Base-by-base conservation (phyloP, 2,329 filamentous ascomycete genomes). In the Raffaelea deltoideospora region DNA sequence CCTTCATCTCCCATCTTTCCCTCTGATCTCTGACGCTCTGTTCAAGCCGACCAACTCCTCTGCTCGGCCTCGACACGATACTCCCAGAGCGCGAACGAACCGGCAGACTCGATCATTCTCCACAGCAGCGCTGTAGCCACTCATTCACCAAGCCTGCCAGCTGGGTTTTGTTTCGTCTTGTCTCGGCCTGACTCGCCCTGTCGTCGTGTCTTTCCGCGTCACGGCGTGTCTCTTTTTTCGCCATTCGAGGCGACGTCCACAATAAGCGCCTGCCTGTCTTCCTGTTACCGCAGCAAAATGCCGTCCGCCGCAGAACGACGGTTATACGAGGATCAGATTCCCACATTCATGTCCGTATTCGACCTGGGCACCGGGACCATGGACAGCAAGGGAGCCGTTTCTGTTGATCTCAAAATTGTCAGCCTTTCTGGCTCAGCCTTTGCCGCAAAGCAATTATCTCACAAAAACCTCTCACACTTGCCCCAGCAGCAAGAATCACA, bases 311-410 rank as follows among this genome's bases (percentile, higher is more conserved):
- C 72, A 40, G 64, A 70, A 37, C 63, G 72, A 47, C 67, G 70
- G 54, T 54, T 75, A 48, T 76, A 73, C 54, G 72, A 78, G 62
- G 73, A 77, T 52, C 73, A 77, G 55, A 77, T 83, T 65, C 78
- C 78, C 52, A 75, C 78, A 18, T 80, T 83, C 50, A 81, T 80
- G 76, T 77, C 78, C 39, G 77, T 83, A 39, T 81, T 79, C 60
- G 75, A 76, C 53, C 65, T 78, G 46, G 73, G 79, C 50, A 58
- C 59, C 46, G 67, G 67, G 46, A 63, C 57, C 39, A 68, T 69
- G 52, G 64, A 64, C 39, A 67, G 69, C 33, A 61, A 61, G 35
- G 65, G 64, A 39, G 58, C 67, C 10, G 64, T 73, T 30, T 69
- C 69, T 5, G 60, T 72, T 37, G 61, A 73, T 44, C 58, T 64